Base-by-base conservation (phyloP, 768 basidiomycete species). In the Sarcodon aspratus region DNA sequence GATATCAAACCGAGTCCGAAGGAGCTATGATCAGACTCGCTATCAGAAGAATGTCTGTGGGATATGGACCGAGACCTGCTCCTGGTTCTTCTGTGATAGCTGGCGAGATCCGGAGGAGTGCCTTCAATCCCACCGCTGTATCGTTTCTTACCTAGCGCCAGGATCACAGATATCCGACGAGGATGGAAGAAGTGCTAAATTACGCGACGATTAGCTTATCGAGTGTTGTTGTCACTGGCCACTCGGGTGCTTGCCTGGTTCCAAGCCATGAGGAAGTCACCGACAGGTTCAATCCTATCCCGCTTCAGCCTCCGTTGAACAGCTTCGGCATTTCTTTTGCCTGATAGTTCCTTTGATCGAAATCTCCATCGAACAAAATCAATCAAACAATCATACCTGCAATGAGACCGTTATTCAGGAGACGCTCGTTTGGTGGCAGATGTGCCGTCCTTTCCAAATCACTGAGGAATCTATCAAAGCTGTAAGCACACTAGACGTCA, bases 201-300 rank as follows among this genome's bases (percentile, higher is more conserved):
- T 31, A 21, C 15, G n/a, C 21, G 21, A 5, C 21, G 21, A 27
- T 27, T 27, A 35, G 12, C 21, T 43, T 36, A 32, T 6, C 15
- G 13, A 12, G 43, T 9, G 7, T 12, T 12, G 27, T 10, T 17
- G 10, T 7, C 13, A 15, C 17, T 12, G 12, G n/a, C 11, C 15
- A 27, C 17, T 0, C 8, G 10, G 9, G 6, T n/a, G 59, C 69
- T 45, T 17, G 76, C 76, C 36, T 73, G 66, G 50, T 78, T 78
- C 76, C 76, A 78, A 47, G 62, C 59, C 46, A 72, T 70, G 12
- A 78, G 57, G 1, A 72, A 47, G 15, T 73, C 63, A 9, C 63
- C 65, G 10, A 70, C 72, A 1, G 69, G 64, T 1, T 54, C 56
- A 0, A 59, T 55, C 54, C 71, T 76, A 64, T 59, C 66, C 42